Percentiles rank a stretch among this genome's conserved stretches.
Conservation (phyloP, 306 rosid species). For the Castanea crenata region DNA sequence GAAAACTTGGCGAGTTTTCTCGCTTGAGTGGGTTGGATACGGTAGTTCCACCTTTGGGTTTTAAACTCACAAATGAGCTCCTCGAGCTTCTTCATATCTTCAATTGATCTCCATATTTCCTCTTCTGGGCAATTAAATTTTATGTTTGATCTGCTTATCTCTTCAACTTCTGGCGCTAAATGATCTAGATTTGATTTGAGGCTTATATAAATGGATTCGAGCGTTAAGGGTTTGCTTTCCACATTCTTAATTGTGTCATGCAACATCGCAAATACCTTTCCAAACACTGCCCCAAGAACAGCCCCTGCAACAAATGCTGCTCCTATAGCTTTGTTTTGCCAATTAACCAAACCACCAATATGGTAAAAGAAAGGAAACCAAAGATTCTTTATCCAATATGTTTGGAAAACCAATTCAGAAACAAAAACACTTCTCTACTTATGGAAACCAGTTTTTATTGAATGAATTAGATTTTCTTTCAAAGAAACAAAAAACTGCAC, state of each 20-base stretch:
- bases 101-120: not conserved
- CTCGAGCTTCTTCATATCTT: not conserved
- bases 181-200: not conserved
- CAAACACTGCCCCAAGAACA: not conserved
- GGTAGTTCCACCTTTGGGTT: not conserved
- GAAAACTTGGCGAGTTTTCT: conserved; percentile 11
- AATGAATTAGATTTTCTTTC: too few species aligned
- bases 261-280: not conserved
- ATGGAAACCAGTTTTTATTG: too few species aligned
- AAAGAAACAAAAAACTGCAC: too few species aligned
- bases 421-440: too few species aligned
- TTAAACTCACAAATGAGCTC: not conserved
- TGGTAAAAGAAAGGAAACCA: too few species aligned
- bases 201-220: not conserved
- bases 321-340: not conserved
- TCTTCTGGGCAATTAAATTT: not conserved
- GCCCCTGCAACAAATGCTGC: too few species aligned
- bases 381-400: too few species aligned
- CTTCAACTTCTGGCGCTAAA: not conserved
- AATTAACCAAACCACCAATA: not conserved
- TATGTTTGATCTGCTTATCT: not conserved
- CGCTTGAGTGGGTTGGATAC: not conserved
- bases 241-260: not conserved
- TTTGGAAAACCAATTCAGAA: too few species aligned
- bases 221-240: not conserved